Base-by-base conservation (phyloP, 805 yeast species). In the Yarrowia alimentaria region DNA sequence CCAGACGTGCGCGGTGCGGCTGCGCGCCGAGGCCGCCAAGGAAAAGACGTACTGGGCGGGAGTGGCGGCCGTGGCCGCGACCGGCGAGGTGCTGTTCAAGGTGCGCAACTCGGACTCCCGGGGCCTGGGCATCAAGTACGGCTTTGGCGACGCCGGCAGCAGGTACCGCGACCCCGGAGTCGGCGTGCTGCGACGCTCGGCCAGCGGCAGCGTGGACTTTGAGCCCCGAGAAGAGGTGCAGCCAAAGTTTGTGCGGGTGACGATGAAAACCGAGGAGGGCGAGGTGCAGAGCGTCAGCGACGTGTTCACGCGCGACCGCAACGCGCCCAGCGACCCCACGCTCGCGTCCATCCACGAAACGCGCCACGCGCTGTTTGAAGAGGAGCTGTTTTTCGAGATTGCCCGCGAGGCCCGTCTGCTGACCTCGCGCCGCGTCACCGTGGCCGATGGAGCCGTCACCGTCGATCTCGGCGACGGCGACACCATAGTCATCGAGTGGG, bases 61-160 rank as follows among this genome's bases (percentile, higher is more conserved):
- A 52, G 63, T 75, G 43, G 55, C 68, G 16, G 65, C 67, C 6
- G 67, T 75, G 4, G 75, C 66, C 7, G 60, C 62, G 24, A 57
- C 60, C 16, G 75, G 74, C 52, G 95, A 86, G 61, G 79, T 81
- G 1, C 64, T 90, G 10, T 81, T 83, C 60, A 85, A 84, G 57
- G 73, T 82, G 19, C 74, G 80, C 50, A 81, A 78, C 52, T 80
- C 79, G 6, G 72, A 73, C 6, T 64, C 73, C 0, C 72, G 79
- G 14, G 76, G 79, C 8, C 69, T 90, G 33, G 94, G 91, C 4
- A 83, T 91, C 28, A 87, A 85, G 59, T 93, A 85, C 61, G 98
- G 98, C 0, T 91, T 78, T 68, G 90, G 84, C 13, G 97, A 90
- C 64, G 80, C 95, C 0, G 99, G 98, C 0, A 85, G 95, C 1